Evolutionary conservation across 139 green algal genomes (phyloP).

Genomic region (Astrephomene gubernaculifera): DNA sequence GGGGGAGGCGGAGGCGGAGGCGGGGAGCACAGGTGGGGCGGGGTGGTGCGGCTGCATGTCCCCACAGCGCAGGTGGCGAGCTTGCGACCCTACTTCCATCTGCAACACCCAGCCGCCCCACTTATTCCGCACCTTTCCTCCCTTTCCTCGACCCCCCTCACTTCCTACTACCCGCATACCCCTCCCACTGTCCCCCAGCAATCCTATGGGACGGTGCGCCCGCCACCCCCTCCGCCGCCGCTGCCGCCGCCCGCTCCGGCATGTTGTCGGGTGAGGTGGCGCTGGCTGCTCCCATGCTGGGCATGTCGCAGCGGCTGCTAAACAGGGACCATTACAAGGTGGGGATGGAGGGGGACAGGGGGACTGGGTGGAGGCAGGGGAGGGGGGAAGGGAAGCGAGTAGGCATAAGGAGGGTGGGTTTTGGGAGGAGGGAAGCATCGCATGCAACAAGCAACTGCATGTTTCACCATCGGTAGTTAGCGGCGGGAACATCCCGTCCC

Average conservation of each 20-base stretch:
- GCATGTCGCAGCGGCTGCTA: slow-evolving; percentile 85
- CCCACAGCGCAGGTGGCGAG: background rate
- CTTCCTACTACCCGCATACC: too few species aligned
- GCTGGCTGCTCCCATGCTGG: slow-evolving; percentile 81
- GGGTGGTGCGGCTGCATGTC: background rate
- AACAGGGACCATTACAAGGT: slow-evolving; percentile 85
- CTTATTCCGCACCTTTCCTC: too few species aligned
- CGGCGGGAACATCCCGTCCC: too few species aligned
- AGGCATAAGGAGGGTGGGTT: too few species aligned
- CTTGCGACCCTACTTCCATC: too few species aligned
- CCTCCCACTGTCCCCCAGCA: too few species aligned
- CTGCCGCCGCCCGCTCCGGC: background rate
- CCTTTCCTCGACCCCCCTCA: too few species aligned
- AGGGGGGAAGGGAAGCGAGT: background rate
- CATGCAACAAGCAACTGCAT: too few species aligned
- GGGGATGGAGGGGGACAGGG: background rate
- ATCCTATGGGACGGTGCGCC: slow-evolving; percentile 6
- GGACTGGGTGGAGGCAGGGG: background rate
- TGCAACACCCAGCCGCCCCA: too few species aligned
- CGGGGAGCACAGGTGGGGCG: background rate
- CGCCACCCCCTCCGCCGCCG: background rate
- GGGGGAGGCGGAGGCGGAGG: background rate
- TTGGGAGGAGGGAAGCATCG: too few species aligned
- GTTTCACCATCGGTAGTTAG: too few species aligned
- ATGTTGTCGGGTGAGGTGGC: slow-evolving; percentile 69